Evolutionary conservation across 2,329 filamentous ascomycete genomes (phyloP), one percentile per base, ranked within the genome.

Genomic region (Aspergillus awamori): DNA sequence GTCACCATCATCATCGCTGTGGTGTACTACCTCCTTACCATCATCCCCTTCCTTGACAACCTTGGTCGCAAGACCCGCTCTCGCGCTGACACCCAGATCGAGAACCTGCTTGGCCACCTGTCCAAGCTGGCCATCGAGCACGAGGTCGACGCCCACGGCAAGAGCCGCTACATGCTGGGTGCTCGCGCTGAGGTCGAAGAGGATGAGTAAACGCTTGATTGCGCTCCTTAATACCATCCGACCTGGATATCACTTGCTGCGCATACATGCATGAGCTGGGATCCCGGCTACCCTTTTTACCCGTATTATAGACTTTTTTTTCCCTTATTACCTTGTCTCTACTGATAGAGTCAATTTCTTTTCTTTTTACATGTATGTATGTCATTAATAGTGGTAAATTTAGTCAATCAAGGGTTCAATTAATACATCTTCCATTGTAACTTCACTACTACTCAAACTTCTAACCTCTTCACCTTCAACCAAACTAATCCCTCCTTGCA

Each of bases 1-100:
- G 81, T 82, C 58, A 82, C 80, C 39, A 77, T 83, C 67, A 81
- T 83, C 71, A 81, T 83, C 65, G 81, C 81, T 58, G 81, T 83
- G 60, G 75, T 82, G 68, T 83, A 83, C 76, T 81, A 78, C 73
- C 69, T 80, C 62, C 76, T 83, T 65, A 80, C 78, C 69, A 75
- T 75, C 66, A 75, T 82, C 63, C 72, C 73, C 57, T 77, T 66
- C 72, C 78, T 82, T 57, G 78, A 81, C 75, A 81, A 83, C 76
- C 79, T 83, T 61, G 81, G 81, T 68, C 81, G 81, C 70, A 79
- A 80, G 75, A 81, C 77, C 73, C 79, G 81, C 67, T 81, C 78
- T 70, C 78, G 78, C 67, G 78, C 79, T 60, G 81, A 83, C 72
- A 83, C 81, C 67, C 76, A 82, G 72, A 81, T 83, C 72, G 81